Percentiles rank a stretch among this genome's conserved stretches.
These are phyloP conservation scores for Colletotrichum sp. DNA, from an alignment of 2,329 filamentous ascomycete genomes.

Conservation along the genomic window DNA sequence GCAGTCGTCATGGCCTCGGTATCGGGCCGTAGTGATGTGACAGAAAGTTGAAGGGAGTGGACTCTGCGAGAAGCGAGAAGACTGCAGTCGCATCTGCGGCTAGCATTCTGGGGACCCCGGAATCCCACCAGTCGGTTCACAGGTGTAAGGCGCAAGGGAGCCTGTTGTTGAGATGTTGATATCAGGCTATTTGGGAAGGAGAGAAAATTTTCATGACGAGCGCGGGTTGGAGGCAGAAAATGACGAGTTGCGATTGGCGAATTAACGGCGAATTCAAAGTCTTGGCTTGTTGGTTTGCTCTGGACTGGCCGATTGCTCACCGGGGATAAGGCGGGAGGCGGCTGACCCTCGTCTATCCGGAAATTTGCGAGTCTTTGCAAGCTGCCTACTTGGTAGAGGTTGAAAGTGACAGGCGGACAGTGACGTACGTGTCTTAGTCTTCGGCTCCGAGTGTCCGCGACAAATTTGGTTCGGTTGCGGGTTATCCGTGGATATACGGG, in stretches of 20 bases:
- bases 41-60: background rate
- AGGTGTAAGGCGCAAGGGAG: background rate
- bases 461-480: background rate
- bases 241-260: background rate
- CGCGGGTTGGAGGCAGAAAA: background rate
- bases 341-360: background rate
- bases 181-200: slow-evolving; percentile 10
- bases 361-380: background rate
- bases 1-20: background rate
- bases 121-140: slow-evolving; percentile 17
- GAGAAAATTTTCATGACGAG: background rate
- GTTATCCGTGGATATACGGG: background rate
- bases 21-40: background rate
- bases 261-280: background rate
- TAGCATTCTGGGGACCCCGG: slow-evolving; percentile 10
- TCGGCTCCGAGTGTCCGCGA: background rate
- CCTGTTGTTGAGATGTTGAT: background rate
- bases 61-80: background rate
- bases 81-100: slow-evolving; percentile 1
- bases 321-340: background rate
- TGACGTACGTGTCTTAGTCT: background rate
- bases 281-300: background rate
- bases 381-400: background rate
- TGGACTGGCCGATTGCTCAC: background rate
- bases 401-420: background rate